Evolutionary conservation across 495 filamentous ascomycete genomes (phyloP).

Genomic region (Corynascus novoguineensis): DNA sequence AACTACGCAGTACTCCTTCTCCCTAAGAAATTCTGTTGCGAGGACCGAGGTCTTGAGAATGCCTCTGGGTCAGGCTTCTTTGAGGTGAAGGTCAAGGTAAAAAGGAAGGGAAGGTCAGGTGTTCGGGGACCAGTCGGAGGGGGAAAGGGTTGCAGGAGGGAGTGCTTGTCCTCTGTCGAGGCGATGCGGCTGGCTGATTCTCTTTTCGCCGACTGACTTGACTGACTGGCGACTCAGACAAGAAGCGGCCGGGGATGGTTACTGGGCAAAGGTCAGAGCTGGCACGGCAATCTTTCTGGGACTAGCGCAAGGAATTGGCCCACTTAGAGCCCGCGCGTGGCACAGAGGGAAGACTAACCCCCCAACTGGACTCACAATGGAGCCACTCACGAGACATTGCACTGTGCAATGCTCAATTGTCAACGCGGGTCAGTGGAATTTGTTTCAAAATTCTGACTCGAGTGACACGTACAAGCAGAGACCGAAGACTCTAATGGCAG

Average conservation of each 20-base stretch:
- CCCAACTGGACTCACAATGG: too few relatives aligned
- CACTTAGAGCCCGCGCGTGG: neutral
- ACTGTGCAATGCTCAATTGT: neutral
- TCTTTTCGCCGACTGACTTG: slow-evolving; percentile 24
- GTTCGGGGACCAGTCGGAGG: neutral
- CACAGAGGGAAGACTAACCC: too few relatives aligned
- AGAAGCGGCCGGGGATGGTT: slow-evolving; percentile 15
- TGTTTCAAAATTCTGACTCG: too few relatives aligned
- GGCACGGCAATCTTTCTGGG: slow-evolving; percentile 17
- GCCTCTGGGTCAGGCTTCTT: slow-evolving; percentile 11
- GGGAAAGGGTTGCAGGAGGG: slow-evolving; percentile 12
- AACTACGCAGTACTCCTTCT: too few relatives aligned
- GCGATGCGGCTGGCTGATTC: slow-evolving; percentile 25
- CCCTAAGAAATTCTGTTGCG: slow-evolving; percentile 10
- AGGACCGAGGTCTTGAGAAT: slow-evolving; percentile 13
- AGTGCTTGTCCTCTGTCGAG: slow-evolving; percentile 15
- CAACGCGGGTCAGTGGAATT: neutral
- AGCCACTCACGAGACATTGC: neutral
- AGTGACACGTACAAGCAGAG: neutral
- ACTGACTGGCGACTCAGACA: slow-evolving; percentile 16
- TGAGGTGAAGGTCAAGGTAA: slow-evolving; percentile 1
- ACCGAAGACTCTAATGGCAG: neutral
- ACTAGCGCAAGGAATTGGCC: slow-evolving; percentile 14
- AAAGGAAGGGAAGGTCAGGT: slow-evolving; percentile 7
- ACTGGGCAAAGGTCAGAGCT: slow-evolving; percentile 22